phyloP scores from a whole-genome alignment of 441 rosid species.

The Macaranga tanarius region DNA sequence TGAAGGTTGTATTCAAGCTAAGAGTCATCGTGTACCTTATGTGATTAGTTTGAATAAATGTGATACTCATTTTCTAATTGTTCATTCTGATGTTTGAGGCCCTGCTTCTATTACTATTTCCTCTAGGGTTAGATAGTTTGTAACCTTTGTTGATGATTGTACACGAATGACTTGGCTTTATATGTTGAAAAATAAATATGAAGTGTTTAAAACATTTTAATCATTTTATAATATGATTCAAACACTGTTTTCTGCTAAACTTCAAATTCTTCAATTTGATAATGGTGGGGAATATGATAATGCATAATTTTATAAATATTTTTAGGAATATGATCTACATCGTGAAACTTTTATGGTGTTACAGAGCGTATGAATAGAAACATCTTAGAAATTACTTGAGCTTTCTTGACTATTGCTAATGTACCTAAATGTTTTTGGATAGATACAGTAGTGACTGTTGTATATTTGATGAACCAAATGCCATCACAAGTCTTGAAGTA shows the following conservation, averaged over 20 bases:
- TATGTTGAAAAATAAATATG: neutral
- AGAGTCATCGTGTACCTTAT: neutral
- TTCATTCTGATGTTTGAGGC: conserved; percentile 2
- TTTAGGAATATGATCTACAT: neutral
- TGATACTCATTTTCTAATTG: neutral
- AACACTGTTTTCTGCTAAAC: neutral
- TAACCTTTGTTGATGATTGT: conserved; percentile 4
- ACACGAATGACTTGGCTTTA: conserved; percentile 9
- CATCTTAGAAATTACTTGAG: neutral
- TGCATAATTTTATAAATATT: neutral
- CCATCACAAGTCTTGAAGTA: neutral
- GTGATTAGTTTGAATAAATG: neutral
- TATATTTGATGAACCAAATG: neutral
- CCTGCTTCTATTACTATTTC: neutral
- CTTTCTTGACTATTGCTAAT: neutral
- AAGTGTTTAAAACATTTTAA: neutral
- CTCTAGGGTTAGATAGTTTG: neutral
- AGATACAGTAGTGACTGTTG: neutral
- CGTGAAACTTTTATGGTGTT: neutral
- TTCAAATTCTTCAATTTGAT: neutral
- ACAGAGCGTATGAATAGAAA: neutral
- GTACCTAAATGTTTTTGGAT: neutral
- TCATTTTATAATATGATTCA: neutral
- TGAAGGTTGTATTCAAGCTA: neutral
- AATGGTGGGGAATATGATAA: conserved; percentile 10